Percentiles rank a stretch among this genome's conserved stretches.
These are phyloP conservation scores for Aaosphaeria pasadenensis DNA, from an alignment of 2,329 filamentous ascomycete species.

Conservation along the genomic window DNA sequence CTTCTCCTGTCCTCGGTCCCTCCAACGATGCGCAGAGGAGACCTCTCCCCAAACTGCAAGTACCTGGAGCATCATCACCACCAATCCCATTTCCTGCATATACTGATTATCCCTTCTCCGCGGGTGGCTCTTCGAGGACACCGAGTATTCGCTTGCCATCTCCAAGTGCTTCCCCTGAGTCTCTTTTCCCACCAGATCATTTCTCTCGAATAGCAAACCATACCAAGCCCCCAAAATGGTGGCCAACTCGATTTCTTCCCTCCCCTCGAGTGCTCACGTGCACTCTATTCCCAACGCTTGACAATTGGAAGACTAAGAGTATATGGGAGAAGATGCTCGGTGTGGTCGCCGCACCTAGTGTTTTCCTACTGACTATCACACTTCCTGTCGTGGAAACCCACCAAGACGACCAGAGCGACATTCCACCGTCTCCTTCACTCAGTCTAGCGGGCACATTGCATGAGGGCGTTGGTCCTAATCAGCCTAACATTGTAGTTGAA, in stretches of 20 bases:
- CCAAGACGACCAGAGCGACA: constrained; percentile 48
- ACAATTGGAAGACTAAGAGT: constrained; percentile 77
- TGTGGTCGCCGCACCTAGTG: constrained; percentile 79
- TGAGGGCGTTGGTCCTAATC: constrained; percentile 15
- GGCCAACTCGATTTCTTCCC: constrained; percentile 74
- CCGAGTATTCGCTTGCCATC: constrained; percentile 58
- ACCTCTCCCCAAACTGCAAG: constrained; percentile 39
- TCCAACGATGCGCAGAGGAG: constrained; percentile 19
- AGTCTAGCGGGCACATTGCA: constrained; percentile 12
- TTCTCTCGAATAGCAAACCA: constrained; percentile 38
- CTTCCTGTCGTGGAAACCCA: constrained; percentile 82
- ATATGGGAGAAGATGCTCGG: constrained; percentile 82
- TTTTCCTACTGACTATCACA: constrained; percentile 86
- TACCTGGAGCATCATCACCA: constrained; percentile 42
- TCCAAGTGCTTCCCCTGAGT: constrained; percentile 48
- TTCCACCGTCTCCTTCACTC: constrained; percentile 27
- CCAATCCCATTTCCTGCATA: constrained; percentile 67
- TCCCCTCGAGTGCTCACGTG: constrained; percentile 67
- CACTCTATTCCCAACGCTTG: constrained; percentile 84
- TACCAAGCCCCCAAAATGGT: constrained; percentile 62
- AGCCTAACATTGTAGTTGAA: constrained; percentile 17
- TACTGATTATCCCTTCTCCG: constrained; percentile 51
- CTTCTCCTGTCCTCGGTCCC: constrained; percentile 25
- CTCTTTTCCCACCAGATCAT: constrained; percentile 47
- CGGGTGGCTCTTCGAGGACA: constrained; percentile 43